phyloP scores from a whole-genome alignment of 306 rosid genomes.

The Vigna hirtella region DNA sequence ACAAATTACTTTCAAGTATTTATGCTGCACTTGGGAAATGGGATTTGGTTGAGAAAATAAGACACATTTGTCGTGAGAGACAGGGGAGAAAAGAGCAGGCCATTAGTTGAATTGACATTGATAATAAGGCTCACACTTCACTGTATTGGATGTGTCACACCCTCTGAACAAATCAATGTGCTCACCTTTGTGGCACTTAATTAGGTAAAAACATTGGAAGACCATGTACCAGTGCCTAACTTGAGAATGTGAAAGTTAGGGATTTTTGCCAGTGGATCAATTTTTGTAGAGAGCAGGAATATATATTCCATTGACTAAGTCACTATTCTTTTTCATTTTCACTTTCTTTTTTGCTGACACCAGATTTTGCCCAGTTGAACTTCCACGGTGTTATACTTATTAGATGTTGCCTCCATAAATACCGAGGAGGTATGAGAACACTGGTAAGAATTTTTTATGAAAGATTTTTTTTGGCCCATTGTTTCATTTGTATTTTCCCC shows the following conservation, averaged over 20 bases:
- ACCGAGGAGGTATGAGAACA: constrained; percentile 23
- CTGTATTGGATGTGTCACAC: constrained; percentile 62
- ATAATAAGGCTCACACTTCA: constrained; percentile 52
- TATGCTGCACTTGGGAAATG: constrained; percentile 67
- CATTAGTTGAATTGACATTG: constrained; percentile 69
- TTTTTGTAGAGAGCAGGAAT: constrained; percentile 44
- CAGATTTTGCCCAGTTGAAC: constrained; percentile 43
- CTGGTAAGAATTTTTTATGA: constrained; percentile 34
- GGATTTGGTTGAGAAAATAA: constrained; percentile 67
- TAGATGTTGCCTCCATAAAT: constrained; percentile 38
- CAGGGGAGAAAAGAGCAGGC: constrained; percentile 55
- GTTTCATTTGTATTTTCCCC: constrained; percentile 27
- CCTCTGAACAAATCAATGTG: constrained; percentile 65
- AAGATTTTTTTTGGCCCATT: constrained; percentile 32
- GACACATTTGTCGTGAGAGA: constrained; percentile 65
- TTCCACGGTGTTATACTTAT: constrained; percentile 36
- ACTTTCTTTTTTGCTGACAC: constrained; percentile 6
- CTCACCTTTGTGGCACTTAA: constrained; percentile 61
- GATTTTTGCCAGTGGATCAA: constrained; percentile 30
- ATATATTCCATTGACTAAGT: constrained; percentile 37
- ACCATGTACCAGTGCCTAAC: constrained; percentile 46
- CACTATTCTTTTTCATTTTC: constrained; percentile 32
- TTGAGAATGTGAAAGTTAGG: constrained; percentile 44
- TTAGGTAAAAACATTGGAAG: constrained; percentile 53
- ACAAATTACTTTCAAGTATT: constrained; percentile 64